These are phyloP conservation scores for Chimonanthus praecox DNA, from an alignment of 164 flowering plant species.

Conservation along the genomic window DNA sequence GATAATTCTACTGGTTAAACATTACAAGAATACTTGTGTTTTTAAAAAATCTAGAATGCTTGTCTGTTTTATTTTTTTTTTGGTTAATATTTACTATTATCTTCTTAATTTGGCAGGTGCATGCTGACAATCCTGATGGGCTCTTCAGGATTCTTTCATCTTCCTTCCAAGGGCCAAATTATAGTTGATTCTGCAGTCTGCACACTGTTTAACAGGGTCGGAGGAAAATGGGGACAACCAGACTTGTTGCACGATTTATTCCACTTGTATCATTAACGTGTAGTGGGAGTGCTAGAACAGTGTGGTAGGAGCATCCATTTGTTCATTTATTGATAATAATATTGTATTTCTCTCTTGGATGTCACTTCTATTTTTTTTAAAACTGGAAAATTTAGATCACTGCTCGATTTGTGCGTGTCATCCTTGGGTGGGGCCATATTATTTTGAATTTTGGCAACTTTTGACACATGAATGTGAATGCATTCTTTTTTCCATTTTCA, in stretches of 20 bases:
- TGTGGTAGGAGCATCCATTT: not conserved
- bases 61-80: not conserved
- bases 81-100: not conserved
- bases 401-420: too few species aligned
- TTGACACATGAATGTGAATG: not conserved
- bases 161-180: slow-evolving; percentile 46
- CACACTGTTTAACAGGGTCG: not conserved
- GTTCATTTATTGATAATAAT: not conserved
- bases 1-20: too few species aligned
- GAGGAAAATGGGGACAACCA: not conserved
- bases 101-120: slow-evolving; percentile 47
- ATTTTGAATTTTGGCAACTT: not conserved
- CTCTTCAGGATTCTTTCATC: slow-evolving; percentile 72
- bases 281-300: not conserved
- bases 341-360: too few species aligned
- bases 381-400: too few species aligned
- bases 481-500: not conserved
- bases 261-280: not conserved
- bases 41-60: not conserved
- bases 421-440: not conserved
- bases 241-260: not conserved
- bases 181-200: not conserved
- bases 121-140: slow-evolving; percentile 94
- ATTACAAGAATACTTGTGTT: too few species aligned
- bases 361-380: too few species aligned